Conservation (phyloP, 371 early-diverging fungal species). For the Mucor racemosus region DNA sequence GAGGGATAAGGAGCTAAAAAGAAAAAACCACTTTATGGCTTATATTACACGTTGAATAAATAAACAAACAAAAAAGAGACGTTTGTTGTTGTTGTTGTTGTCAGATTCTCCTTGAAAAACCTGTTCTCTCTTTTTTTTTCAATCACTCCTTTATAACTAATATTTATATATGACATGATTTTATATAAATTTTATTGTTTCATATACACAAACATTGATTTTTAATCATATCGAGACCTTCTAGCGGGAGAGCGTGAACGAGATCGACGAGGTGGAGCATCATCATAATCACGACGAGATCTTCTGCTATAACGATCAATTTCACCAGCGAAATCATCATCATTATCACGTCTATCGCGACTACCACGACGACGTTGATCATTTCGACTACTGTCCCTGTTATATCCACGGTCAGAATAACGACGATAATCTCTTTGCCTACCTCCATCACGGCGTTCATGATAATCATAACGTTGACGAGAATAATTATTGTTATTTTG, state of each 20-base stretch:
- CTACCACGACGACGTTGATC: constrained; percentile 31
- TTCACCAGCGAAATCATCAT: constrained; percentile 44
- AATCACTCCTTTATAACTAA: no score
- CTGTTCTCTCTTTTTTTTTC: neutral
- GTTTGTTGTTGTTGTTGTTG: constrained; percentile 2
- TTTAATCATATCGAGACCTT: constrained; percentile 32
- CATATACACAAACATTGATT: neutral
- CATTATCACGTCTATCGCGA: constrained; percentile 33
- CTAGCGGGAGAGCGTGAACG: constrained; percentile 35
- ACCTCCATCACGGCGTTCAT: constrained; percentile 58
- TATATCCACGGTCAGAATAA: constrained; percentile 52
- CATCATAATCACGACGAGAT: constrained; percentile 40
- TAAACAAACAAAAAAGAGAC: constrained; percentile 1
- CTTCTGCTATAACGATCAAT: constrained; percentile 40
- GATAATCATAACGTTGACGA: constrained; percentile 55
- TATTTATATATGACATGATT: neutral
- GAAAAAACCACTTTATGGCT: constrained; percentile 4
- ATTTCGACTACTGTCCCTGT: constrained; percentile 37
- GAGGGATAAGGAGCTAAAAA: constrained; percentile 7
- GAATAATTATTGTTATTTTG: constrained; percentile 35
- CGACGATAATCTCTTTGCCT: constrained; percentile 61
- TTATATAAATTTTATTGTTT: constrained; percentile 2
- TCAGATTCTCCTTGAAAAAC: constrained; percentile 6
- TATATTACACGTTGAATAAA: neutral
- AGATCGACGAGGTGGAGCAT: constrained; percentile 34